Conservation (phyloP, 192 early-diverging fungal species). For the Coemansia erecta region DNA sequence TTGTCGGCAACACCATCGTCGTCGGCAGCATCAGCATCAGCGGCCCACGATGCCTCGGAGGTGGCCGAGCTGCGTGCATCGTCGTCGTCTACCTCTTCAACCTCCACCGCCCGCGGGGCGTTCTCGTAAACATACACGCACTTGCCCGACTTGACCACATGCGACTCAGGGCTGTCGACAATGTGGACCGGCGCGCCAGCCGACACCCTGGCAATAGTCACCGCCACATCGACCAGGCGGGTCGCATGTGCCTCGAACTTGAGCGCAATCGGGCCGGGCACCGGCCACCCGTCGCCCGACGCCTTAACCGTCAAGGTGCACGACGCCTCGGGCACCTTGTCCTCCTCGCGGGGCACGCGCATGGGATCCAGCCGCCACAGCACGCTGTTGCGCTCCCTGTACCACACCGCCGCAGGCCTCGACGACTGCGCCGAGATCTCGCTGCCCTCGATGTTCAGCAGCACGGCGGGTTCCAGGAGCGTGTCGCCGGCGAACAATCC, state of each 20-base stretch:
- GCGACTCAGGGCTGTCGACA: constrained; percentile 14
- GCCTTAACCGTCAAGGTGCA: constrained; percentile 23
- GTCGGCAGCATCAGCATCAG: neutral
- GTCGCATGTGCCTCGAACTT: constrained; percentile 20
- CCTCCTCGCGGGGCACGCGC: constrained; percentile 10
- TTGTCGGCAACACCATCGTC: neutral
- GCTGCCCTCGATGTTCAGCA: constrained; percentile 31
- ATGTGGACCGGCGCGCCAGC: constrained; percentile 13
- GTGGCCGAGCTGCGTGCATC: no score
- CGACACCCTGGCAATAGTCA: constrained; percentile 26
- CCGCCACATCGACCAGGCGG: constrained; percentile 12
- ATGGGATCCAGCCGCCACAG: constrained; percentile 41
- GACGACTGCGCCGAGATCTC: constrained; percentile 29
- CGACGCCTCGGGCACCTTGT: constrained; percentile 5
- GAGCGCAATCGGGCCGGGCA: constrained; percentile 23
- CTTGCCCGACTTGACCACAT: constrained; percentile 35
- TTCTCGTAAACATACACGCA: constrained; percentile 16
- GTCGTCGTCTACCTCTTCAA: neutral
- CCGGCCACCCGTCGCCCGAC: constrained; percentile 11
- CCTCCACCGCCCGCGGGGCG: neutral
- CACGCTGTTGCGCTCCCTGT: constrained; percentile 37
- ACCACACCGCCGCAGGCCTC: constrained; percentile 44
- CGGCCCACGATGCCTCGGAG: no score
- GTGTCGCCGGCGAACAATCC: constrained; percentile 27
- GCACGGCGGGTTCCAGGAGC: constrained; percentile 17